Conservation (phyloP, 441 rosid genomes). For the Cnidoscolus chayamansa region DNA sequence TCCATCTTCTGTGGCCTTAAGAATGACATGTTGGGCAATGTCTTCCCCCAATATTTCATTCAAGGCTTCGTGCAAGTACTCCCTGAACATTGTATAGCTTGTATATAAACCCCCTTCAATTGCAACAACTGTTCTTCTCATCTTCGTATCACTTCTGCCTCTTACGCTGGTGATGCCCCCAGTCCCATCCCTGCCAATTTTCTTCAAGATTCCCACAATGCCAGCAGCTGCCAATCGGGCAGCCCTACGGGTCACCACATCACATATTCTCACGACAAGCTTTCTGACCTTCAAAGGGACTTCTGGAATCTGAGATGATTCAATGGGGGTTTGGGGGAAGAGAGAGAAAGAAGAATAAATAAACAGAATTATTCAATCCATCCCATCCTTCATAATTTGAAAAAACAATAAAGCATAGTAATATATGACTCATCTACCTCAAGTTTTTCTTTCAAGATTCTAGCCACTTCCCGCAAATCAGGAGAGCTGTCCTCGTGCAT, state of each 20-base stretch:
- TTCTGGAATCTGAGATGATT: constrained; percentile 50
- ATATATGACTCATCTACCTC: constrained; percentile 40
- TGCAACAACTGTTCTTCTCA: constrained; percentile 82
- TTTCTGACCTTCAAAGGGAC: constrained; percentile 62
- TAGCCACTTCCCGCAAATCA: constrained; percentile 60
- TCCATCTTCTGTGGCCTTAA: constrained; percentile 71
- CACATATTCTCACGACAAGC: constrained; percentile 72
- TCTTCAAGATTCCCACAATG: constrained; percentile 77
- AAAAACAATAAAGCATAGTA: background rate
- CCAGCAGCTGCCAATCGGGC: constrained; percentile 93
- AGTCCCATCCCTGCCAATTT: constrained; percentile 80
- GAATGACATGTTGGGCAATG: constrained; percentile 48
- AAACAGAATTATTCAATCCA: background rate
- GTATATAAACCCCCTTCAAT: constrained; percentile 78
- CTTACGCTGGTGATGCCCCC: constrained; percentile 51
- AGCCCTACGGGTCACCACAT: constrained; percentile 75
- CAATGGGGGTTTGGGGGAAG: too few relatives aligned
- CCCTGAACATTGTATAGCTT: constrained; percentile 63
- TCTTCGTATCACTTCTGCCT: constrained; percentile 49
- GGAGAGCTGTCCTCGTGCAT: constrained; percentile 89
- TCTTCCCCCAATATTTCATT: constrained; percentile 73
- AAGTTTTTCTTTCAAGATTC: constrained; percentile 50
- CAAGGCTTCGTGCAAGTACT: constrained; percentile 78
- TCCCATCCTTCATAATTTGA: background rate
- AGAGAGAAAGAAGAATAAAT: background rate